Evolutionary conservation across 306 rosid genomes (phyloP).

Genomic region (Clitoria ternatea): DNA sequence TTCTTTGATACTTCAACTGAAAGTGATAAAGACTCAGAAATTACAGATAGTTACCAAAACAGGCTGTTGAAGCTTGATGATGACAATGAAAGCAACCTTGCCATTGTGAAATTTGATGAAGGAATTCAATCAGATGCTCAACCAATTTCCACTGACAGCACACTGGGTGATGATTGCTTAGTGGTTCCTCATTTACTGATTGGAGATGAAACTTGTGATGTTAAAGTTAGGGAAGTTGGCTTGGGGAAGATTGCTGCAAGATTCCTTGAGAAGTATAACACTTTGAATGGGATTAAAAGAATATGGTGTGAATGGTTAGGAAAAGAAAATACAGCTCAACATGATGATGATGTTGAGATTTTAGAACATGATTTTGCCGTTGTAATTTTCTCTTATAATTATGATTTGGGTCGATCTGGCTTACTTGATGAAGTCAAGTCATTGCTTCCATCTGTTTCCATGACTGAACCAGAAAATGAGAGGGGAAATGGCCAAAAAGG

Average conservation of each 20-base stretch:
- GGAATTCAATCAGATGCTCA: conserved; percentile 30
- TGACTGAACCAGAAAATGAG: conserved; percentile 35
- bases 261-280: conserved; percentile 45
- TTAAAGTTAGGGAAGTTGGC: conserved; percentile 54
- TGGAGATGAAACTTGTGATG: conserved; percentile 51
- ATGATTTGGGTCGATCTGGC: conserved; percentile 62
- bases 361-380: conserved; percentile 62
- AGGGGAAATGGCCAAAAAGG: conserved; percentile 39
- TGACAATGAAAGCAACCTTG: conserved; percentile 35
- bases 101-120: conserved; percentile 58
- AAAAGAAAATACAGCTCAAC: conserved; percentile 26
- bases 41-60: conserved; percentile 22
- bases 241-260: conserved; percentile 72
- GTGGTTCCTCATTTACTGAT: conserved; percentile 58
- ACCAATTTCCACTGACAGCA: conserved; percentile 27
- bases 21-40: conserved; percentile 29
- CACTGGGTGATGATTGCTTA: conserved; percentile 25
- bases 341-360: conserved; percentile 26
- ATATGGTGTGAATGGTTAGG: conserved; percentile 99
- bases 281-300: conserved; percentile 47
- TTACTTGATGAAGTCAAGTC: conserved; percentile 48
- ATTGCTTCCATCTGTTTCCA: conserved; percentile 45
- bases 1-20: conserved; percentile 60
- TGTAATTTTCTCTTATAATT: conserved; percentile 59
- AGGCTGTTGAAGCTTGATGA: conserved; percentile 43